A percentile compares a stretch with the other conserved stretches of the same genome.
These are phyloP conservation scores for Penicillium sp. DNA, from an alignment of 2,329 filamentous ascomycete species.

Conservation along the genomic window DNA sequence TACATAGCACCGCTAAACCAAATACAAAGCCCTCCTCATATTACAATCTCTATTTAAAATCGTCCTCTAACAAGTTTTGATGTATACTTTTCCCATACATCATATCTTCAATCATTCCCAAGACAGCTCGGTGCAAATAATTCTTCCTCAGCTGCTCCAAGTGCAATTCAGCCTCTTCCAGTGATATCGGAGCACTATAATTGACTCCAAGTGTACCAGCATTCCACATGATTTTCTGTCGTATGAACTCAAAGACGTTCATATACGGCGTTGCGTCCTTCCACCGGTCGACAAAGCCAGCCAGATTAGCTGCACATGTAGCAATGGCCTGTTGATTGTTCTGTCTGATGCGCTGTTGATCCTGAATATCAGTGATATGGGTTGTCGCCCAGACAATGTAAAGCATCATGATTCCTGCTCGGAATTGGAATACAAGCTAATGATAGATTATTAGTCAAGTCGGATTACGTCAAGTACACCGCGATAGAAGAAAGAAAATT, in stretches of 20 bases:
- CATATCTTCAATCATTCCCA: constrained; percentile 33
- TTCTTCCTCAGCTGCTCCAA: constrained; percentile 25
- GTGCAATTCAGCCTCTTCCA: constrained; percentile 18
- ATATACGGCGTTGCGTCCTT: constrained; percentile 25
- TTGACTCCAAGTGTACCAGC: not conserved
- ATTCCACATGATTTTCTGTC: constrained; percentile 12
- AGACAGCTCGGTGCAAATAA: constrained; percentile 26
- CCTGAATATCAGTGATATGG: constrained; percentile 7
- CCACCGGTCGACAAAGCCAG: constrained; percentile 27
- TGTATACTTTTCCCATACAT: constrained; percentile 16
- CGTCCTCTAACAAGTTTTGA: constrained; percentile 6
- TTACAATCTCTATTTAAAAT: not conserved
- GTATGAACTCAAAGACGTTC: constrained; percentile 24
- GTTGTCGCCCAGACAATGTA: constrained; percentile 27
- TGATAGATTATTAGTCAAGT: not conserved
- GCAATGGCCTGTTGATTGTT: constrained; percentile 21
- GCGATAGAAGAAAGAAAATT: not conserved
- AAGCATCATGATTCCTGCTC: constrained; percentile 29
- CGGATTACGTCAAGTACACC: not conserved
- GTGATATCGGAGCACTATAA: not conserved
- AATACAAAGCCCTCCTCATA: not conserved
- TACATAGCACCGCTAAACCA: no score
- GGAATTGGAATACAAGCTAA: constrained; percentile 31
- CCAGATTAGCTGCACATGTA: constrained; percentile 22
- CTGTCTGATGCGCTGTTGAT: constrained; percentile 7